These are phyloP conservation scores for Melastoma malabathricum DNA, from an alignment of 345 rosid species.

Conservation along the genomic window DNA sequence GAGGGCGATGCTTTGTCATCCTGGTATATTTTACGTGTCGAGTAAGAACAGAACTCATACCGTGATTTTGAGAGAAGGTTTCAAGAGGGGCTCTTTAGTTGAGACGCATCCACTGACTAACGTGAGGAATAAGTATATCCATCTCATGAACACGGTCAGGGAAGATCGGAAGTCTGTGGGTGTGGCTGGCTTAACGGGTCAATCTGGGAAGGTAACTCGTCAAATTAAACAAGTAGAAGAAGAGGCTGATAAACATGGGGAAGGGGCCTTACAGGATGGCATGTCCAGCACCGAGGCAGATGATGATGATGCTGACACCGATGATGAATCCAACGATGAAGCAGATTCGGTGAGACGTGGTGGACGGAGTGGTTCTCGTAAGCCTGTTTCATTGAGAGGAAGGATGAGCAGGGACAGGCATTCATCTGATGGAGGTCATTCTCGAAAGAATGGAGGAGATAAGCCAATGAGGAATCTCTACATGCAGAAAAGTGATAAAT, in stretches of 20 bases:
- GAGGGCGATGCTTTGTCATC: constrained; percentile 67
- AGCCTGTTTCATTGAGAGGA: constrained; percentile 8
- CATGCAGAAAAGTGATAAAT: no score
- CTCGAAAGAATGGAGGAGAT: constrained; percentile 8
- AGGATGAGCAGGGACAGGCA: constrained; percentile 3
- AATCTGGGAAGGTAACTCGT: constrained; percentile 16
- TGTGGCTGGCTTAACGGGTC: constrained; percentile 20
- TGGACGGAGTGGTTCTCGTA: constrained; percentile 7
- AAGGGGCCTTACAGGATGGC: constrained; percentile 6
- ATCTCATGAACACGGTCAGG: constrained; percentile 53
- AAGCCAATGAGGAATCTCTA: constrained; percentile 4
- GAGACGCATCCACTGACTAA: constrained; percentile 46
- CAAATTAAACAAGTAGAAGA: constrained; percentile 14
- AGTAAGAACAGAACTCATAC: constrained; percentile 55
- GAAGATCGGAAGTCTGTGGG: constrained; percentile 25
- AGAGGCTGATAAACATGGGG: constrained; percentile 12
- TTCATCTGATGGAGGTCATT: constrained; percentile 3
- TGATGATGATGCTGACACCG: constrained; percentile 24
- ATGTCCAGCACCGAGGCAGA: constrained; percentile 24
- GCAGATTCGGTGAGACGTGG: constrained; percentile 14
- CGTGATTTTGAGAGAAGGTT: constrained; percentile 65
- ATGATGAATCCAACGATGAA: constrained; percentile 11
- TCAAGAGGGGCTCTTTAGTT: constrained; percentile 55
- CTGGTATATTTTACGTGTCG: constrained; percentile 63
- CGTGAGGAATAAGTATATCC: constrained; percentile 51